Conservation (phyloP, 1,139 yeast genomes). For the Hyphopichia khmerensis region DNA sequence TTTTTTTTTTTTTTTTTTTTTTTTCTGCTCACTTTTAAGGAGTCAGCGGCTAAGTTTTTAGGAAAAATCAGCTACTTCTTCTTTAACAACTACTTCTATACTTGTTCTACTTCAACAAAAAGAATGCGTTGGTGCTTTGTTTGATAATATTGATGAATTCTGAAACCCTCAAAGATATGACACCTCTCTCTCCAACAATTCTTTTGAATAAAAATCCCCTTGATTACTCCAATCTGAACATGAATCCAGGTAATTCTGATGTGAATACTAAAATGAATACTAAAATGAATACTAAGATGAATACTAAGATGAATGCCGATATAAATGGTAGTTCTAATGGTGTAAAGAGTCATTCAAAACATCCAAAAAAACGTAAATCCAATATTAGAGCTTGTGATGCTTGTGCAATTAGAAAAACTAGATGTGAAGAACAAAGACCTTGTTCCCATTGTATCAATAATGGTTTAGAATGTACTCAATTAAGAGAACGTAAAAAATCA, state of each 20-base stretch:
- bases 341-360: background rate
- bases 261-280: no score
- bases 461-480: slow-evolving; percentile 35
- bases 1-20: background rate
- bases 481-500: slow-evolving; percentile 38
- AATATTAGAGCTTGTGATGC: slow-evolving; percentile 43
- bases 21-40: background rate
- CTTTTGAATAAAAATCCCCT: background rate
- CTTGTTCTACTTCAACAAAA: background rate
- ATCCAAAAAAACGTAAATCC: slow-evolving; percentile 15
- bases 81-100: background rate
- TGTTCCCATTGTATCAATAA: slow-evolving; percentile 40
- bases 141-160: background rate
- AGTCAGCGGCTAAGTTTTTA: background rate
- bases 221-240: no score
- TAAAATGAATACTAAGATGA: no score
- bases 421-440: slow-evolving; percentile 40
- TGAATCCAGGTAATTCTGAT: no score
- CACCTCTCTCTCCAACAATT: background rate
- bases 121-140: slow-evolving; percentile 1
- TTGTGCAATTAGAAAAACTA: slow-evolving; percentile 43
- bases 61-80: background rate
- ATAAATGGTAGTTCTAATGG: background rate
- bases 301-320: no score
- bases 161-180: background rate